A percentile compares a stretch with the other conserved stretches of the same genome.
Evolutionary conservation across 2,329 filamentous ascomycete species (phyloP).

Genomic region (Alternaria arborescens): DNA sequence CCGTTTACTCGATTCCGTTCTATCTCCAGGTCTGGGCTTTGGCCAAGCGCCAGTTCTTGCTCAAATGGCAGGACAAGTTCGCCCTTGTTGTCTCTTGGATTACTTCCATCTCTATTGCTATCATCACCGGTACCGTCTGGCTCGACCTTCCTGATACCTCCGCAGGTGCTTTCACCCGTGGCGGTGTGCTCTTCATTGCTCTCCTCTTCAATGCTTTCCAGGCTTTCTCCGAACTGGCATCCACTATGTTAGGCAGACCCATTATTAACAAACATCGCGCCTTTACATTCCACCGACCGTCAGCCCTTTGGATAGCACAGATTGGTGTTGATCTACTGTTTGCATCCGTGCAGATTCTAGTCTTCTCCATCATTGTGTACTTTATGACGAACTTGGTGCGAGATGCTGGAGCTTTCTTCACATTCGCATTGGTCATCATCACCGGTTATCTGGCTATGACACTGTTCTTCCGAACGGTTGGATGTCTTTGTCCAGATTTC

Average conservation of each 20-base stretch:
- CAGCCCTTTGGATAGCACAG: slow-evolving; percentile 83
- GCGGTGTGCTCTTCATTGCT: slow-evolving; percentile 81
- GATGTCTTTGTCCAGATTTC: slow-evolving; percentile 80
- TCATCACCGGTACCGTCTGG: slow-evolving; percentile 83
- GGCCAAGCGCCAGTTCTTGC: slow-evolving; percentile 82
- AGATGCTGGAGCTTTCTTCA: slow-evolving; percentile 59
- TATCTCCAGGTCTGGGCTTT: slow-evolving; percentile 83
- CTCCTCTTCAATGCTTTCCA: slow-evolving; percentile 89
- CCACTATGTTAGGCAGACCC: slow-evolving; percentile 77
- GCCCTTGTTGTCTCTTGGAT: slow-evolving; percentile 77
- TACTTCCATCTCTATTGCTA: slow-evolving; percentile 75
- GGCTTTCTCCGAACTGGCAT: slow-evolving; percentile 78
- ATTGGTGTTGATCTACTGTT: slow-evolving; percentile 82
- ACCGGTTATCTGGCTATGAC: slow-evolving; percentile 56
- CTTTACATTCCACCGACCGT: slow-evolving; percentile 83
- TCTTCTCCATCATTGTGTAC: slow-evolving; percentile 59
- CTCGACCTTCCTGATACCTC: slow-evolving; percentile 70
- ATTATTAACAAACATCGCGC: slow-evolving; percentile 86
- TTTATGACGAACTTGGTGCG: slow-evolving; percentile 60
- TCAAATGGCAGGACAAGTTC: slow-evolving; percentile 87
- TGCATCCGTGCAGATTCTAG: slow-evolving; percentile 70
- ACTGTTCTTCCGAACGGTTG: slow-evolving; percentile 56
- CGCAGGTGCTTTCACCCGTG: slow-evolving; percentile 79
- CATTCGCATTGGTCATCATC: slow-evolving; percentile 56
- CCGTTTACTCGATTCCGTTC: slow-evolving; percentile 85